Evolutionary conservation across 192 early-diverging fungal genomes (phyloP), one percentile per base, ranked within the genome.

Genomic region (Endogone sp.): DNA sequence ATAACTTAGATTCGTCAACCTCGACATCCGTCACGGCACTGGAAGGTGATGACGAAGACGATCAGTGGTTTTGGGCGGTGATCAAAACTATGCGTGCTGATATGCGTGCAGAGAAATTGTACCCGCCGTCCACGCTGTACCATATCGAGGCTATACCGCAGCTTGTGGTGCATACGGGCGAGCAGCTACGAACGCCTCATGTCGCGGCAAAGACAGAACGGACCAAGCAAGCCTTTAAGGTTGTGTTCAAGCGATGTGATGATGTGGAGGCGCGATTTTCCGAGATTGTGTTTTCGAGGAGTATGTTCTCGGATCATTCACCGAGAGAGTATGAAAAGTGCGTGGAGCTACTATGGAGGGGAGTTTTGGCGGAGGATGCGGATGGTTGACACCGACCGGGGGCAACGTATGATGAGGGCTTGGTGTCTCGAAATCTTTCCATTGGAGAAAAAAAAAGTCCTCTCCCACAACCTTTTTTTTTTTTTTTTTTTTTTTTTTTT

Each of bases 61-160:
- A 92, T 25, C 85, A 93, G 68, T 95, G 92, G 91, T 89, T 90
- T 64, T 91, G 91, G 90, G 89, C 90, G 8, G 73, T 93, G 54
- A 83, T 92, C 66, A 92, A 93, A 68, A 93, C 92, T 0, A 80
- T 95, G 76, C 75, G 91, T 2, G 91, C 93, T 2, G 90, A 87
- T 58, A 95, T 95, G 93, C 75, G 81, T 56, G 86, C 89, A 24
- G 93, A 93, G 56, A 95, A 95, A 65, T 80, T 95, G 20, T 95
- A 91, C 67, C 92, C 93, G 23, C 88, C 91, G 0, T 89, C 88
- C 0, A 88, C 86, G 6, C 87, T 93, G 21, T 95, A 85, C 58
- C 81, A 75, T 61, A 70, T 90, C 49, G 82, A 82, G 31, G 80
- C 84, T 2, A 79, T 81, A 28, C 88, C 64, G 58, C 88, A 81